A percentile compares a stretch with the other conserved stretches of the same genome.
These are phyloP conservation scores for Aureobasidium sp. DNA, from an alignment of 2,329 filamentous ascomycete genomes.

Conservation along the genomic window DNA sequence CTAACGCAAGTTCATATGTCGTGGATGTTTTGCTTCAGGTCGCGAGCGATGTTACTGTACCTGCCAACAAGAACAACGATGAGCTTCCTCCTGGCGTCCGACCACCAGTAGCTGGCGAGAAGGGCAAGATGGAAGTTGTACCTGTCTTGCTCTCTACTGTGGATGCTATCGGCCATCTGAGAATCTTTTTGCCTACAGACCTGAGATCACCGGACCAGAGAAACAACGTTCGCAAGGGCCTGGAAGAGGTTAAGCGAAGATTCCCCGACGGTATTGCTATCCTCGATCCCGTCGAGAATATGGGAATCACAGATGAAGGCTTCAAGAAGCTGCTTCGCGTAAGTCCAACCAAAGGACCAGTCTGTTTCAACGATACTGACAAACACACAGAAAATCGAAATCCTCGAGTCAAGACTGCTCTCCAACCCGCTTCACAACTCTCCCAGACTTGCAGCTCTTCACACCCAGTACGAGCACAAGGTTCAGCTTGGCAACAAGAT, in stretches of 20 bases:
- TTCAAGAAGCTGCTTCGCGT: slow-evolving; percentile 82
- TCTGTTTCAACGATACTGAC: slow-evolving; percentile 19
- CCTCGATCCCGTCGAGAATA: slow-evolving; percentile 90
- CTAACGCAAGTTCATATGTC: slow-evolving; percentile 70
- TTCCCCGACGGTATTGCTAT: slow-evolving; percentile 89
- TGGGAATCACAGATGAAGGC: slow-evolving; percentile 84
- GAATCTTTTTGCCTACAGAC: slow-evolving; percentile 76
- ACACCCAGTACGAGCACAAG: slow-evolving; percentile 81
- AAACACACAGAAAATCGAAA: slow-evolving; percentile 72
- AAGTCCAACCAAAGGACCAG: slow-evolving; percentile 23
- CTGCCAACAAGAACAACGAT: slow-evolving; percentile 25
- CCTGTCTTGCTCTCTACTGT: slow-evolving; percentile 82
- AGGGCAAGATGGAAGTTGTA: slow-evolving; percentile 70
- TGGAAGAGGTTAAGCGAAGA: slow-evolving; percentile 74
- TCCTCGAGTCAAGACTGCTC: slow-evolving; percentile 82
- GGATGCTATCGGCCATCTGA: slow-evolving; percentile 74
- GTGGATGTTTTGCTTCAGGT: slow-evolving; percentile 72
- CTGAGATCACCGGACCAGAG: slow-evolving; percentile 61
- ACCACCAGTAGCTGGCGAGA: slow-evolving; percentile 56
- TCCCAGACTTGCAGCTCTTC: slow-evolving; percentile 73
- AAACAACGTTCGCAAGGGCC: slow-evolving; percentile 57
- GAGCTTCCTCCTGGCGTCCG: slow-evolving; percentile 55
- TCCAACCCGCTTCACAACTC: slow-evolving; percentile 90
- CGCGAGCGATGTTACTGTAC: slow-evolving; percentile 49
- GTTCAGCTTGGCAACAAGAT: slow-evolving; percentile 68